Conservation (phyloP, 148 eudicot species). For the Camellia lanceoleosa region DNA sequence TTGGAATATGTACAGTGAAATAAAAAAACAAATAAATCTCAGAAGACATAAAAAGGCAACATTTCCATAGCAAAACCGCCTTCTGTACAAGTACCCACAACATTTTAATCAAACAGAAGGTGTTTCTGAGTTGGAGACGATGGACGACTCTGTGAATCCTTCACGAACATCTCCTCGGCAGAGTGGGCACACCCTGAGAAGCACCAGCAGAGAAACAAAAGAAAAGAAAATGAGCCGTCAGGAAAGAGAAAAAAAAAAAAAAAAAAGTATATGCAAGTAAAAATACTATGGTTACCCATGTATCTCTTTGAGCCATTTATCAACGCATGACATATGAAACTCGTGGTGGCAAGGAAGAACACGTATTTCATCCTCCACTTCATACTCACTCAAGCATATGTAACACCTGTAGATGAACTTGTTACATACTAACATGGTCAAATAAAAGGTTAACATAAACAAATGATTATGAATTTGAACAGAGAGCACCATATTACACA, state of each 20-base stretch:
- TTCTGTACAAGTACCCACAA: slow-evolving; percentile 10
- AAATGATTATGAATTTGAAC: neutral
- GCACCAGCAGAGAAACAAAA: neutral
- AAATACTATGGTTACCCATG: slow-evolving; percentile 52
- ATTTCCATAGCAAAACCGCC: slow-evolving; percentile 4
- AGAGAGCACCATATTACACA: neutral
- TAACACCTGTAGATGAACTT: slow-evolving; percentile 15
- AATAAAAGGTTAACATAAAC: neutral
- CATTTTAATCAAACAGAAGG: slow-evolving; percentile 8
- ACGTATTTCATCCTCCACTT: slow-evolving; percentile 65
- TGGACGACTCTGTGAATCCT: slow-evolving; percentile 30
- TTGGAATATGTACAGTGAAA: neutral
- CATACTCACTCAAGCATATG: slow-evolving; percentile 77
- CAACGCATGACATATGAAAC: slow-evolving; percentile 71
- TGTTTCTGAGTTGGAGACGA: slow-evolving; percentile 29
- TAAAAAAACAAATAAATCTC: neutral
- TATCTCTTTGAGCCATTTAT: slow-evolving; percentile 89
- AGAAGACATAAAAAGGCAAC: neutral
- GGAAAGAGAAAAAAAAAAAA: neutral
- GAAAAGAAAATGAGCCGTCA: neutral
- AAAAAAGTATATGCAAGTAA: neutral
- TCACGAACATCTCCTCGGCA: slow-evolving; percentile 77
- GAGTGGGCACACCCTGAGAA: slow-evolving; percentile 73
- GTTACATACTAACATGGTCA: neutral
- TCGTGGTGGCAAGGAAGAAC: slow-evolving; percentile 79